Evolutionary conservation across 2,329 filamentous ascomycete species (phyloP).

Genomic region (Venturiaceae sp.): DNA sequence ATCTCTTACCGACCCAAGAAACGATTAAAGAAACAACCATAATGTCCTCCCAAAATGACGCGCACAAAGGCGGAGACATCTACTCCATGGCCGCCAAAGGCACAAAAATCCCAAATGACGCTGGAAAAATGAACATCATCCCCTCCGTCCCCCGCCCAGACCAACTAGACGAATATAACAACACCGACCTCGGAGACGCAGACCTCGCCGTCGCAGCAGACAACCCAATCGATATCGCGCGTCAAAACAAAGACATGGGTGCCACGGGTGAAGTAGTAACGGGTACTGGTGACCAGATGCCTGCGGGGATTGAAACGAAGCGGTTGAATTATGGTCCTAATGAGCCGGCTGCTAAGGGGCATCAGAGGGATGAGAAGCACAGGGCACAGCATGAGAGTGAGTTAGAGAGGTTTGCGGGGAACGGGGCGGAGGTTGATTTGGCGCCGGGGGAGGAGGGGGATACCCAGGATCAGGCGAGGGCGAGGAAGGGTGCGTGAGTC

Average conservation of each 20-base stretch:
- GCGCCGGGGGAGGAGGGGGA: constrained; percentile 19
- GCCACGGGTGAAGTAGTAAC: constrained; percentile 24
- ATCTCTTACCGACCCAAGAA: not conserved
- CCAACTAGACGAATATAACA: constrained; percentile 27
- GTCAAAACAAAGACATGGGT: constrained; percentile 20
- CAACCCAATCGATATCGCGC: constrained; percentile 38
- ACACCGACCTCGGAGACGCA: constrained; percentile 25
- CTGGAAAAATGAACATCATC: constrained; percentile 34
- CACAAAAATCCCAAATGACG: constrained; percentile 34
- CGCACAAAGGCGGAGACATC: constrained; percentile 23
- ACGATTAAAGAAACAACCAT: not conserved
- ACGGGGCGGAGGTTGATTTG: constrained; percentile 15
- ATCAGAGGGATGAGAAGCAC: constrained; percentile 17
- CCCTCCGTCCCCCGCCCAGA: constrained; percentile 39
- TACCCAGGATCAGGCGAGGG: constrained; percentile 16
- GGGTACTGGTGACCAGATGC: constrained; percentile 22
- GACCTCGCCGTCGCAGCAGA: constrained; percentile 33
- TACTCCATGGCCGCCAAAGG: constrained; percentile 25
- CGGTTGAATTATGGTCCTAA: constrained; percentile 16
- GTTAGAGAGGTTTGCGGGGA: constrained; percentile 13
- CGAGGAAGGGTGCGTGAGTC: constrained; percentile 17
- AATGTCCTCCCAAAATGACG: constrained; percentile 12
- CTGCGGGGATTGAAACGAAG: constrained; percentile 21
- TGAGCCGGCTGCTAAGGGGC: constrained; percentile 17
- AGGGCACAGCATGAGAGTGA: constrained; percentile 11